A percentile compares a stretch with the other conserved stretches of the same genome.
Evolutionary conservation across 352 stramenopile species (phyloP).

Genomic region (Blastocystis sp.): DNA sequence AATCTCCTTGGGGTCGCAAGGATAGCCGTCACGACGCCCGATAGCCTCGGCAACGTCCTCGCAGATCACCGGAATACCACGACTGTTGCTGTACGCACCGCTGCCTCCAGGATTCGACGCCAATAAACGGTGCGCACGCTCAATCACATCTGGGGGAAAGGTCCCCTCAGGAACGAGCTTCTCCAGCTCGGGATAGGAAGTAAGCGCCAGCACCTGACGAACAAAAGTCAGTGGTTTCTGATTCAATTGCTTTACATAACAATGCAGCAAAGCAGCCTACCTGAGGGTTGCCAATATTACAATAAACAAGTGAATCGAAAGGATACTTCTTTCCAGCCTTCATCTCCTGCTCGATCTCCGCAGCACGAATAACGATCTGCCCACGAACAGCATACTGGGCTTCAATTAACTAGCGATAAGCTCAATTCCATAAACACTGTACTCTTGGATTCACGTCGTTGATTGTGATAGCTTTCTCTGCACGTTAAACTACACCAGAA

Average conservation of each 20-base stretch:
- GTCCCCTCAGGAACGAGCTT: conserved; percentile 36
- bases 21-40: conserved; percentile 77
- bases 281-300: conserved; percentile 88
- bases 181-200: conserved; percentile 73
- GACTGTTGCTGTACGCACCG: conserved; percentile 84
- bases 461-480: conserved; percentile 17
- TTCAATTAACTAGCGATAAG: conserved; percentile 68
- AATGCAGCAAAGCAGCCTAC: conserved; percentile 62
- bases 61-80: conserved; percentile 77
- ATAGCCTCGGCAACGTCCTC: conserved; percentile 83
- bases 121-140: conserved; percentile 38
- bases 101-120: conserved; percentile 68
- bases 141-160: conserved; percentile 23
- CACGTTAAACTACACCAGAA: not conserved
- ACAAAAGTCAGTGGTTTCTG: conserved; percentile 85
- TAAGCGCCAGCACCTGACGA: conserved; percentile 81
- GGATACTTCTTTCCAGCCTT: conserved; percentile 71
- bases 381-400: conserved; percentile 83
- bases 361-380: conserved; percentile 74
- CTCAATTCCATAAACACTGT: not conserved
- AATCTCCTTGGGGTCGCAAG: conserved; percentile 84
- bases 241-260: conserved; percentile 68
- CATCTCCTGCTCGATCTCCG: conserved; percentile 72
- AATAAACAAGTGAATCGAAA: conserved; percentile 82
- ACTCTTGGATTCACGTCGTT: conserved; percentile 50